These are phyloP conservation scores for Apiotrichum sp. DNA, from an alignment of 1,284 basidiomycete species.

Conservation along the genomic window DNA sequence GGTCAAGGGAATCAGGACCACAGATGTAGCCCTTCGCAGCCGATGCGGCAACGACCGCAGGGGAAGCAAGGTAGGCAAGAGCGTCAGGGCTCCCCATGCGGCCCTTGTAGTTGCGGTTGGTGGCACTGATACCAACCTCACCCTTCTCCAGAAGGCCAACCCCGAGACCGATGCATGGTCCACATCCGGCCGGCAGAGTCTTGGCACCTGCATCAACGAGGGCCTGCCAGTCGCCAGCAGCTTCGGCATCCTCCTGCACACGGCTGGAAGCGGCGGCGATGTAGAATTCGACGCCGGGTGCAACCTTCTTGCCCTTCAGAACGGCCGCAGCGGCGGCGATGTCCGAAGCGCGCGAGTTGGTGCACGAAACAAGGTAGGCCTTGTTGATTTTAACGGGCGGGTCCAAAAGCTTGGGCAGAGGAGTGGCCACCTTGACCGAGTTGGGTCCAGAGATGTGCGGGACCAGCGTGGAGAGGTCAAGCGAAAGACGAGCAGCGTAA, in stretches of 20 bases:
- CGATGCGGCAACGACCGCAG: constrained; percentile 93
- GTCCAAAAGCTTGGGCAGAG: constrained; percentile 71
- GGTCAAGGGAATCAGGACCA: constrained; percentile 67
- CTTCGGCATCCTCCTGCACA: constrained; percentile 86
- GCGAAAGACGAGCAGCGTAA: constrained; percentile 82
- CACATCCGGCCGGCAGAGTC: constrained; percentile 89
- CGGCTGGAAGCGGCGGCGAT: constrained; percentile 88
- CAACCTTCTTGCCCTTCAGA: constrained; percentile 75
- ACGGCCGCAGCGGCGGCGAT: constrained; percentile 87
- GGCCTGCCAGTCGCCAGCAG: constrained; percentile 78
- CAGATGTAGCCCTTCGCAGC: constrained; percentile 88
- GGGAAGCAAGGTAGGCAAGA: constrained; percentile 89
- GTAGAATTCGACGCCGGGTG: constrained; percentile 91
- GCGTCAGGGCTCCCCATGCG: constrained; percentile 96
- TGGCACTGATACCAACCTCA: constrained; percentile 92
- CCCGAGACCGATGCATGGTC: constrained; percentile 95
- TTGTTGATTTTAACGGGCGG: constrained; percentile 83
- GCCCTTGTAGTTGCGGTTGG: constrained; percentile 98
- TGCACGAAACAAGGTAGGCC: constrained; percentile 97
- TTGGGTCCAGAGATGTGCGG: constrained; percentile 97
- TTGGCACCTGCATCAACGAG: constrained; percentile 84
- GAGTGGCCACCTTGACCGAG: constrained; percentile 92
- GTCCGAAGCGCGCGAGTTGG: constrained; percentile 94
- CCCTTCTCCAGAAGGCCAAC: constrained; percentile 89
- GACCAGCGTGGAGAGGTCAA: constrained; percentile 88